phyloP scores from a whole-genome alignment of 148 eudicot genomes.

The Rhododendron simsii region DNA sequence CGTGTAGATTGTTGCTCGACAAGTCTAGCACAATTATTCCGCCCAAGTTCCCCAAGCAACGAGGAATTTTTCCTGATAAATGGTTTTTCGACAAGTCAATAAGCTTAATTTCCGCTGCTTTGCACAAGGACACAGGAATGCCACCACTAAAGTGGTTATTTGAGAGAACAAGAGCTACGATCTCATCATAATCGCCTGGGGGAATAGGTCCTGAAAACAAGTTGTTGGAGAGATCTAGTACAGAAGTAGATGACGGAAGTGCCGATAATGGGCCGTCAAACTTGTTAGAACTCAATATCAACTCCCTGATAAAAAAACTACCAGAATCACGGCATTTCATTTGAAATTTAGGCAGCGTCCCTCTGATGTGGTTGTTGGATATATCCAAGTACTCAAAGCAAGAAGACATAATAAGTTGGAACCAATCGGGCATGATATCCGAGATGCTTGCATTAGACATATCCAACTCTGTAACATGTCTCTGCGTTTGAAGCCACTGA shows the following conservation, averaged over 20 bases:
- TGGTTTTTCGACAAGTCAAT: slow-evolving; percentile 2
- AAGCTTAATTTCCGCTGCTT: neutral
- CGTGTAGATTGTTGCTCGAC: neutral
- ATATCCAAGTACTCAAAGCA: neutral
- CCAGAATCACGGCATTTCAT: neutral
- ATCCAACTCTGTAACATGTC: rapidly evolving
- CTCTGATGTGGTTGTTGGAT: neutral
- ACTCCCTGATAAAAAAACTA: rapidly evolving
- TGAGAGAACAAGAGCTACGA: neutral
- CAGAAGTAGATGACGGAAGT: neutral
- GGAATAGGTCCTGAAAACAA: slow-evolving; percentile 8
- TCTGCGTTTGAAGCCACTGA: slow-evolving; percentile 10
- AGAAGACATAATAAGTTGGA: neutral
- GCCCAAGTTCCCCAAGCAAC: neutral
- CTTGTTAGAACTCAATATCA: neutral
- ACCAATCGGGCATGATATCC: slow-evolving; percentile 6
- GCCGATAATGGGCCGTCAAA: neutral
- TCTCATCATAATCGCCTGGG: neutral
- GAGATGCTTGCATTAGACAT: neutral
- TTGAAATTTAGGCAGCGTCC: neutral
- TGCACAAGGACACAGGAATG: neutral
- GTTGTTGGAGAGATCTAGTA: slow-evolving; percentile 7
- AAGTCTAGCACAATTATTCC: too few relatives aligned
- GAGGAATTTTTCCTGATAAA: neutral
- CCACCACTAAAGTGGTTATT: slow-evolving; percentile 8